A percentile compares a stretch with the other conserved stretches of the same genome.
These are phyloP conservation scores for Phytophthora melonis DNA, from an alignment of 352 stramenopile genomes.

Conservation along the genomic window DNA sequence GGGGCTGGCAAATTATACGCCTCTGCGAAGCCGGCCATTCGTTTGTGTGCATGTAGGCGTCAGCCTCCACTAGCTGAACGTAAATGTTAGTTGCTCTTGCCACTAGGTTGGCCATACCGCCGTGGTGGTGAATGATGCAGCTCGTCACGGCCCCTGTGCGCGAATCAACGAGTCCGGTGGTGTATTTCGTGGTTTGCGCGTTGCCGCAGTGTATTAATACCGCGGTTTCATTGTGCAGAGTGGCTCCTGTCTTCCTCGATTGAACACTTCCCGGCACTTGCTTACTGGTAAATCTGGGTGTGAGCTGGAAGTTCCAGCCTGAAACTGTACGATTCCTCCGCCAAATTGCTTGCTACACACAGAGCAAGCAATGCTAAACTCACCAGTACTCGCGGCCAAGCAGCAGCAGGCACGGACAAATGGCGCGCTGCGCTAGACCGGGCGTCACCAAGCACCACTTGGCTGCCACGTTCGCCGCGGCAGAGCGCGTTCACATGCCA, in stretches of 20 bases:
- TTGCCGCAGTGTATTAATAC: not conserved
- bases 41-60: not conserved
- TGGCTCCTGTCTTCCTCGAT: not conserved
- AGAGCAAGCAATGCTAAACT: not conserved
- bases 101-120: constrained; percentile 18
- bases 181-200: constrained; percentile 5
- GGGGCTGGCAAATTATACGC: constrained; percentile 16
- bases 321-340: constrained; percentile 12
- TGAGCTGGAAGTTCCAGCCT: no score
- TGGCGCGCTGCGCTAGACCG: not conserved
- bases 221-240: not conserved
- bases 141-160: not conserved
- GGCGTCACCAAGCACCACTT: constrained; percentile 3
- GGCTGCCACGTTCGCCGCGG: not conserved
- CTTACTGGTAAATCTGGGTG: constrained; percentile 11
- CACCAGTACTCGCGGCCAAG: not conserved
- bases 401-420: not conserved
- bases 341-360: constrained; percentile 1
- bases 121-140: not conserved
- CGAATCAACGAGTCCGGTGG: constrained; percentile 14
- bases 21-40: not conserved
- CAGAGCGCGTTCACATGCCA: not conserved
- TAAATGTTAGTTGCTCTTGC: constrained; percentile 18
- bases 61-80: constrained; percentile 9
- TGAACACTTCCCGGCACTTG: constrained; percentile 1